Conservation (phyloP, 345 rosid genomes). For the Physaria fendleri region DNA sequence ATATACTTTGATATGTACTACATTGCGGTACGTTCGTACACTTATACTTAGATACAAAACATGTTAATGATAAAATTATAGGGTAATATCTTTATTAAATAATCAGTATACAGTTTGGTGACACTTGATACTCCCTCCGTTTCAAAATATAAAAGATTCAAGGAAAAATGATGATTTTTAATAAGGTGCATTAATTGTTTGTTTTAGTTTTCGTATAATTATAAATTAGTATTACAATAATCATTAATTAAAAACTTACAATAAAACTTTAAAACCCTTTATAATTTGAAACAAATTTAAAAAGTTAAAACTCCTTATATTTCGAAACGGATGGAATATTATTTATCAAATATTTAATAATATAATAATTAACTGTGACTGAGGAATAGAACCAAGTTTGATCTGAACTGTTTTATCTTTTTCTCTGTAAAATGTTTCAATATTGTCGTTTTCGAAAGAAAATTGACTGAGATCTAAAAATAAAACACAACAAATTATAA, state of each 20-base stretch:
- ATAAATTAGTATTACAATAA: too few relatives aligned
- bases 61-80: background rate
- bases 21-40: slow-evolving; percentile 1
- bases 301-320: too few relatives aligned
- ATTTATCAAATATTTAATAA: background rate
- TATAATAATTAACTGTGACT: background rate
- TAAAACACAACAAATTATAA: background rate
- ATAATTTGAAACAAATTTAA: too few relatives aligned
- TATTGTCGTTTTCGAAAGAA: background rate
- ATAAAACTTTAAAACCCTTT: too few relatives aligned
- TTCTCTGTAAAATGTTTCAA: background rate
- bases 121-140: too few relatives aligned
- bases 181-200: too few relatives aligned
- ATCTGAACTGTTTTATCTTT: background rate
- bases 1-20: background rate
- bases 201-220: too few relatives aligned
- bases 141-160: too few relatives aligned
- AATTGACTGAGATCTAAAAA: background rate
- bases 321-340: too few relatives aligned
- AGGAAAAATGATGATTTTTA: too few relatives aligned
- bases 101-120: background rate
- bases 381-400: background rate
- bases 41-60: background rate
- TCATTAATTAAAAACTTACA: too few relatives aligned
- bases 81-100: background rate